These are phyloP conservation scores for Boletus rufocinnamomeus DNA, from an alignment of 768 basidiomycete species.

Conservation along the genomic window DNA sequence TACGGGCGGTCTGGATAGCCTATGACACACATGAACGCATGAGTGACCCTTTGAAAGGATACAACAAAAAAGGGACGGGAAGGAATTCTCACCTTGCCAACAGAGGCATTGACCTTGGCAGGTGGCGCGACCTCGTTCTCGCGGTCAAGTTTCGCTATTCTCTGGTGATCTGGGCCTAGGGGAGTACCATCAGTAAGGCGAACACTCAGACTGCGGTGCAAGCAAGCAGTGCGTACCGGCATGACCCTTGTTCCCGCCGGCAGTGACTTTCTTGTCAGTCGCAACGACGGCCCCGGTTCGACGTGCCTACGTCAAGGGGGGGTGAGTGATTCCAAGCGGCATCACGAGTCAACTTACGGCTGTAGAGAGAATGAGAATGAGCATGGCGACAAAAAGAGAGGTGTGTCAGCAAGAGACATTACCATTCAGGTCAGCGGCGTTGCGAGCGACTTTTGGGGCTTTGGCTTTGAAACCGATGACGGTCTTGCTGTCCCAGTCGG, in stretches of 20 bases:
- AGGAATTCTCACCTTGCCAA: constrained; percentile 61
- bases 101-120: constrained; percentile 68
- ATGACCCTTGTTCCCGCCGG: constrained; percentile 75
- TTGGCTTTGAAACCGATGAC: constrained; percentile 73
- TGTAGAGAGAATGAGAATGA: constrained; percentile 30
- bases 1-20: constrained; percentile 82
- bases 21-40: constrained; percentile 32
- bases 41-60: neutral
- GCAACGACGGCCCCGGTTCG: constrained; percentile 74
- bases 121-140: constrained; percentile 97
- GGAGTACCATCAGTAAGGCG: neutral
- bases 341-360: constrained; percentile 49
- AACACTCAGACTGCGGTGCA: neutral
- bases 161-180: constrained; percentile 88
- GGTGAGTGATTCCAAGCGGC: constrained; percentile 10
- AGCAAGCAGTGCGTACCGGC: constrained; percentile 47
- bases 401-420: constrained; percentile 4
- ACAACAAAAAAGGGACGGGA: neutral
- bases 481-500: constrained; percentile 70
- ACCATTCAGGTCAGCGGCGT: constrained; percentile 58
- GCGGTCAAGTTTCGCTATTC: constrained; percentile 90
- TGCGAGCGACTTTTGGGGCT: constrained; percentile 65
- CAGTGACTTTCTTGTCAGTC: constrained; percentile 78
- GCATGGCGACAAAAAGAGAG: neutral
- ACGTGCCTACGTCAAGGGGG: constrained; percentile 54